These are phyloP conservation scores for Paecilomyces formosus DNA, from an alignment of 2,329 filamentous ascomycete species.

Conservation along the genomic window DNA sequence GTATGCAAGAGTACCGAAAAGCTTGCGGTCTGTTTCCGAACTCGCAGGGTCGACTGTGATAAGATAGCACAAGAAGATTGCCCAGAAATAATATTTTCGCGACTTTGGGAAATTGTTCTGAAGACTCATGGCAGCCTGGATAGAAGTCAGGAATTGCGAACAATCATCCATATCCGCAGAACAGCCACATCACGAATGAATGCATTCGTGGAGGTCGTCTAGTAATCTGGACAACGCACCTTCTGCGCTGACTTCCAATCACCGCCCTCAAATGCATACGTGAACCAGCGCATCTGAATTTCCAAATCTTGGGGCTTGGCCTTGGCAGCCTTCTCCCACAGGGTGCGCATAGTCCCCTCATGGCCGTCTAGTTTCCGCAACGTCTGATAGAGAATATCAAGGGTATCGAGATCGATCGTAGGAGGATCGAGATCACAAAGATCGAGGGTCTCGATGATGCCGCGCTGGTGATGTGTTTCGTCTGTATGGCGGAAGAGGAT, in stretches of 20 bases:
- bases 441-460: slow-evolving; percentile 35
- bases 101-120: slow-evolving; percentile 43
- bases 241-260: slow-evolving; percentile 44
- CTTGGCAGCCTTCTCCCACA: slow-evolving; percentile 43
- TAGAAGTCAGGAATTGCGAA: slow-evolving; percentile 10
- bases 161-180: neutral
- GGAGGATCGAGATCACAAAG: slow-evolving; percentile 36
- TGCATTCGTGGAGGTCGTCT: neutral
- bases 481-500: slow-evolving; percentile 35
- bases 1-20: slow-evolving; percentile 45
- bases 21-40: slow-evolving; percentile 35
- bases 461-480: slow-evolving; percentile 33
- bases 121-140: slow-evolving; percentile 42
- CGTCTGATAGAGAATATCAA: slow-evolving; percentile 36
- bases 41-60: slow-evolving; percentile 27
- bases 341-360: slow-evolving; percentile 22
- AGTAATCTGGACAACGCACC: slow-evolving; percentile 24
- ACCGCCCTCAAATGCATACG: slow-evolving; percentile 29
- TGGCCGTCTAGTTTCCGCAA: slow-evolving; percentile 28
- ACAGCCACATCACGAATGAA: neutral
- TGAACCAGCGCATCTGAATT: slow-evolving; percentile 40
- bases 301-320: slow-evolving; percentile 36
- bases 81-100: slow-evolving; percentile 43
- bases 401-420: slow-evolving; percentile 37
- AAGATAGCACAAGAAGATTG: slow-evolving; percentile 40